Conservation (phyloP, 2,329 filamentous ascomycete species). For the Colletotrichum liriopes region DNA sequence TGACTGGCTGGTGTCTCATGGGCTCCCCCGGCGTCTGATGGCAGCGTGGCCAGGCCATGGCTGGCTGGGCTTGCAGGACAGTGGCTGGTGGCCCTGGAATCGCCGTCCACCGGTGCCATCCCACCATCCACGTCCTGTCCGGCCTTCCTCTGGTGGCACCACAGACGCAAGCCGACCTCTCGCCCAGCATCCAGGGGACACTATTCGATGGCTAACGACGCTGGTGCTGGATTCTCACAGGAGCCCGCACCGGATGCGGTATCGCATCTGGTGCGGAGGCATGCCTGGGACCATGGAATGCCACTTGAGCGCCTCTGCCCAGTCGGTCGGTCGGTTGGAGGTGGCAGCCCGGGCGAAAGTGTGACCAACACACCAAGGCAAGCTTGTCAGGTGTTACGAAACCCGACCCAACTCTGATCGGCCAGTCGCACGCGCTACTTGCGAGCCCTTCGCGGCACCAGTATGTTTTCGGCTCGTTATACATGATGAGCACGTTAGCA, state of each 20-base stretch:
- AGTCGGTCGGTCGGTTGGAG: neutral
- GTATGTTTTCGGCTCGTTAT: constrained; percentile 30
- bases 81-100: neutral
- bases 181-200: neutral
- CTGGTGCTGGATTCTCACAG: constrained; percentile 24
- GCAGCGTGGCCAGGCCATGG: constrained; percentile 2
- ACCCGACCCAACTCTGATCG: constrained; percentile 11
- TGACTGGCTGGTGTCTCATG: constrained; percentile 4
- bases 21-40: neutral
- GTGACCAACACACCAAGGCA: constrained; percentile 30
- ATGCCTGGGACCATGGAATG: constrained; percentile 5
- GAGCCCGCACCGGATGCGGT: constrained; percentile 10
- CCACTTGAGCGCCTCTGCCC: neutral
- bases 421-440: neutral
- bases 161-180: constrained; percentile 29
- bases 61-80: constrained; percentile 14
- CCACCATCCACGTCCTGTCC: constrained; percentile 8
- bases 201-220: neutral
- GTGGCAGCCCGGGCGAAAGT: neutral
- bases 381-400: constrained; percentile 33
- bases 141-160: constrained; percentile 22
- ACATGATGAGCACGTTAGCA: constrained; percentile 22
- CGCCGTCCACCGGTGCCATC: neutral
- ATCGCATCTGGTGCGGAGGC: constrained; percentile 24
- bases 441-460: constrained; percentile 23